These are phyloP conservation scores for Conoideocrella luteorostrata DNA, from an alignment of 2,329 filamentous ascomycete genomes.

Conservation along the genomic window DNA sequence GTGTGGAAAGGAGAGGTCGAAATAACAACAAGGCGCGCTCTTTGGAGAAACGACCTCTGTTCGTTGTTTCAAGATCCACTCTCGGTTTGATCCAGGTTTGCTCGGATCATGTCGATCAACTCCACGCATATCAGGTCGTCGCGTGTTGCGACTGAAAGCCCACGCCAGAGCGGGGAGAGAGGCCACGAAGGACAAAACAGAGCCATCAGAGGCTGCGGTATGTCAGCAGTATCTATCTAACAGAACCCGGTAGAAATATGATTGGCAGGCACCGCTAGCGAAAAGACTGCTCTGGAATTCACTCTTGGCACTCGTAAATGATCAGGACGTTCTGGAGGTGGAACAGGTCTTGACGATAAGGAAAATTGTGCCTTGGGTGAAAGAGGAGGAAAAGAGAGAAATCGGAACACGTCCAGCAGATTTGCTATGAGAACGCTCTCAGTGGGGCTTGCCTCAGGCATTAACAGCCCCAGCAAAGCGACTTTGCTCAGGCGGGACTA, in stretches of 20 bases:
- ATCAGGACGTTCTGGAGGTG: conserved; percentile 71
- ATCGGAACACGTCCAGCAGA: conserved; percentile 11
- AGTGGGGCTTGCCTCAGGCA: conserved; percentile 21
- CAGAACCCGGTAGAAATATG: conserved; percentile 64
- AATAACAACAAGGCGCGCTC: neutral
- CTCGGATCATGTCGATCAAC: conserved; percentile 1
- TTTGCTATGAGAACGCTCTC: conserved; percentile 8
- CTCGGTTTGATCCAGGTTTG: neutral
- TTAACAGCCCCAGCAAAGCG: too few species aligned
- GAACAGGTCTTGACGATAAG: conserved; percentile 89
- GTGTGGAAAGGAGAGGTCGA: neutral
- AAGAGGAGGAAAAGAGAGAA: conserved; percentile 28
- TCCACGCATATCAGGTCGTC: neutral
- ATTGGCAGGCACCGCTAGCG: conserved; percentile 90
- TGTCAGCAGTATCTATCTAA: conserved; percentile 98
- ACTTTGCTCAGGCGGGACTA: too few species aligned
- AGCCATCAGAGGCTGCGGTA: too few species aligned
- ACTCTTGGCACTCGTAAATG: conserved; percentile 88
- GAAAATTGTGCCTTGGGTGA: conserved; percentile 64
- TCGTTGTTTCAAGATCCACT: conserved; percentile 1
- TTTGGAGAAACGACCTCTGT: neutral
- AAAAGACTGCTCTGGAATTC: conserved; percentile 71
- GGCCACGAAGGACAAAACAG: neutral
- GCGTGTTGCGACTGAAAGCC: neutral
- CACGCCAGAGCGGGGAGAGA: neutral